A percentile compares a stretch with the other conserved stretches of the same genome.
phyloP scores from a whole-genome alignment of 2,329 filamentous ascomycete genomes.

The Knoxdaviesia proteae region DNA sequence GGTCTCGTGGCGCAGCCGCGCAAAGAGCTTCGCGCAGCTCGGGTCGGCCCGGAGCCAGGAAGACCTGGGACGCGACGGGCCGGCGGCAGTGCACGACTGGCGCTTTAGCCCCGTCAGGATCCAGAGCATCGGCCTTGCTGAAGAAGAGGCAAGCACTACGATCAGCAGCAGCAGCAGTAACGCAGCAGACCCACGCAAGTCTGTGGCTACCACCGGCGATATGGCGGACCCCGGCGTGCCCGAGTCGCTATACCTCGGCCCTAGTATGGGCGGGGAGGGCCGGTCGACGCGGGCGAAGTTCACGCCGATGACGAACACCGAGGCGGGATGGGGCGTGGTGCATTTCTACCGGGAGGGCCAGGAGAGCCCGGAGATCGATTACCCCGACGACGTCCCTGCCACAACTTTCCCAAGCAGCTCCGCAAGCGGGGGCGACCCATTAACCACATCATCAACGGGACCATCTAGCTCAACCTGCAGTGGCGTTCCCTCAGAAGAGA shows the following conservation, averaged over 20 bases:
- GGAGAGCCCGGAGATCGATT: constrained; percentile 32
- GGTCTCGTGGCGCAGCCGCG: no score
- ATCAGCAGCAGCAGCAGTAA: no score
- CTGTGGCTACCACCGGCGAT: no score
- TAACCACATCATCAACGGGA: no score
- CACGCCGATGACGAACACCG: constrained; percentile 49
- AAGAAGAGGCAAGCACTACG: constrained; percentile 6
- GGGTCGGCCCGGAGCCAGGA: no score
- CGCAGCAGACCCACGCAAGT: no score
- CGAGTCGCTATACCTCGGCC: constrained; percentile 31
- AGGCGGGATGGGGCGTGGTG: constrained; percentile 79
- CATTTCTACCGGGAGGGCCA: constrained; percentile 79
- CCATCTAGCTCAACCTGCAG: no score
- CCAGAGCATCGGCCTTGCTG: constrained; percentile 56
- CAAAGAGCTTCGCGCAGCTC: no score
- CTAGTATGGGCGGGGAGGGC: constrained; percentile 36
- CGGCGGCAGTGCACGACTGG: constrained; percentile 44
- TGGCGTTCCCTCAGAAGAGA: constrained; percentile 18
- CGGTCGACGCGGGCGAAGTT: constrained; percentile 69
- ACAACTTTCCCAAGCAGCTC: no score
- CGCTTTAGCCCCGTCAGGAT: constrained; percentile 62
- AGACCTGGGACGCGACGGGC: no score
- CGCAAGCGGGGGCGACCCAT: no score
- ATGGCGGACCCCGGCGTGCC: constrained; percentile 19
- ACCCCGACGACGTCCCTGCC: neutral